Conservation (phyloP, 495 filamentous ascomycete species). For the Penicillium malachiteum region DNA sequence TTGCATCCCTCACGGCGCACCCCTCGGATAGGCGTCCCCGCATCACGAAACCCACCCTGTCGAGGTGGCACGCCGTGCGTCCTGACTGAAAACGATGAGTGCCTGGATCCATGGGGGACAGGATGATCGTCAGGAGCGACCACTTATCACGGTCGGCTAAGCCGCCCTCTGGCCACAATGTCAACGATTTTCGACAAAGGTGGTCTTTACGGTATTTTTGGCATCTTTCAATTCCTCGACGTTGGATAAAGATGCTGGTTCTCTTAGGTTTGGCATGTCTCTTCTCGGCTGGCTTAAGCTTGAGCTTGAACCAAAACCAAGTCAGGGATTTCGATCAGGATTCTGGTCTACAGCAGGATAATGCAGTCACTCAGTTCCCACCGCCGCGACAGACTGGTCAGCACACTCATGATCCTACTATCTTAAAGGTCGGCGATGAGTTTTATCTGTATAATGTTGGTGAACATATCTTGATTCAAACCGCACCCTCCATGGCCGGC, state of each 20-base stretch:
- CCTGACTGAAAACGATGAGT: slow-evolving; percentile 25
- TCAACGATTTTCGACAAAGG: slow-evolving; percentile 18
- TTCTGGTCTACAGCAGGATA: slow-evolving; percentile 6
- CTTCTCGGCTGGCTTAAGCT: slow-evolving; percentile 18
- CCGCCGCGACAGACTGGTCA: slow-evolving; percentile 34
- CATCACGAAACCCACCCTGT: slow-evolving; percentile 19
- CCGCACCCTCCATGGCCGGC: slow-evolving; percentile 36
- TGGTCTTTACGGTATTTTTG: slow-evolving; percentile 20
- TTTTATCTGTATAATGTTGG: slow-evolving; percentile 43
- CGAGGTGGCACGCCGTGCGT: slow-evolving; percentile 24
- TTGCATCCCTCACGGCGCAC: slow-evolving; percentile 24
- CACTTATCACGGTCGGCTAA: slow-evolving; percentile 27
- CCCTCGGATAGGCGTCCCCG: slow-evolving; percentile 16
- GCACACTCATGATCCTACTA: slow-evolving; percentile 42
- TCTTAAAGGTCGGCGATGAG: slow-evolving; percentile 29
- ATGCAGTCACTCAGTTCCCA: slow-evolving; percentile 20
- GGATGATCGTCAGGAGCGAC: slow-evolving; percentile 23
- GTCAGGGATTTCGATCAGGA: slow-evolving; percentile 4
- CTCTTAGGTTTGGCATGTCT: slow-evolving; percentile 23
- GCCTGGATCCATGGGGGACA: slow-evolving; percentile 21
- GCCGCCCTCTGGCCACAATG: slow-evolving; percentile 16
- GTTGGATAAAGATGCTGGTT: slow-evolving; percentile 27
- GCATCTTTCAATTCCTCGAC: slow-evolving; percentile 22
- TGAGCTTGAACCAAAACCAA: slow-evolving; percentile 10
- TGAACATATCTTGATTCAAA: slow-evolving; percentile 33